Evolutionary conservation across 805 yeast genomes (phyloP).

Genomic region (Priceomyces haplophilus): DNA sequence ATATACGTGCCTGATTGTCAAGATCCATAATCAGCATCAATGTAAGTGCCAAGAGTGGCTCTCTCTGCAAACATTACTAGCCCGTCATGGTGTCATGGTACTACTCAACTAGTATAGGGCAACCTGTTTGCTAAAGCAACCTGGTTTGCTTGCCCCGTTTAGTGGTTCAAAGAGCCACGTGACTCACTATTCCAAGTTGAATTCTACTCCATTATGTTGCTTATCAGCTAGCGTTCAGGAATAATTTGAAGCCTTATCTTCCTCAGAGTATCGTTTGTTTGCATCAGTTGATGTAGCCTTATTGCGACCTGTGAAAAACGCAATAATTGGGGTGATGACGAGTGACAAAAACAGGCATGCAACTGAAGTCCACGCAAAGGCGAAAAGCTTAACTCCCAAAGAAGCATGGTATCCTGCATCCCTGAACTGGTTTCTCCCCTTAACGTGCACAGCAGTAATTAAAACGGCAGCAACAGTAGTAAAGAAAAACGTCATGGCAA

Average conservation of each 20-base stretch:
- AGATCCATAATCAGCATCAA: too few relatives aligned
- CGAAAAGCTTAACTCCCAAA: slow-evolving; percentile 52
- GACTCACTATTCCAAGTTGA: too few relatives aligned
- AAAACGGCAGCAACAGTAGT: slow-evolving; percentile 44
- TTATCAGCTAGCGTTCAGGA: background rate
- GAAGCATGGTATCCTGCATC: slow-evolving; percentile 39
- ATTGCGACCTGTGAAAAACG: background rate
- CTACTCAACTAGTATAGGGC: too few relatives aligned
- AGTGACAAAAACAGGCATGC: slow-evolving; percentile 12
- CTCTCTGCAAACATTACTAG: too few relatives aligned
- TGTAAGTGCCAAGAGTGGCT: too few relatives aligned
- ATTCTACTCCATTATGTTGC: too few relatives aligned
- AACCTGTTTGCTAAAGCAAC: too few relatives aligned
- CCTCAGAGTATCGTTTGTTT: background rate
- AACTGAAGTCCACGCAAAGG: slow-evolving; percentile 60
- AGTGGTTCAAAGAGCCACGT: too few relatives aligned
- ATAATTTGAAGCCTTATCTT: background rate
- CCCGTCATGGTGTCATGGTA: too few relatives aligned
- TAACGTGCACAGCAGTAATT: slow-evolving; percentile 54
- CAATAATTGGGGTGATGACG: slow-evolving; percentile 1
- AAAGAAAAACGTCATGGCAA: slow-evolving; percentile 37
- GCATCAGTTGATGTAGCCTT: background rate
- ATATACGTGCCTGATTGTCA: too few relatives aligned
- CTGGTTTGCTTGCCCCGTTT: too few relatives aligned
- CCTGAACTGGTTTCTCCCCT: slow-evolving; percentile 49